These are phyloP conservation scores for Entomortierella lignicola DNA, from an alignment of 192 early-diverging fungal genomes.

Conservation along the genomic window DNA sequence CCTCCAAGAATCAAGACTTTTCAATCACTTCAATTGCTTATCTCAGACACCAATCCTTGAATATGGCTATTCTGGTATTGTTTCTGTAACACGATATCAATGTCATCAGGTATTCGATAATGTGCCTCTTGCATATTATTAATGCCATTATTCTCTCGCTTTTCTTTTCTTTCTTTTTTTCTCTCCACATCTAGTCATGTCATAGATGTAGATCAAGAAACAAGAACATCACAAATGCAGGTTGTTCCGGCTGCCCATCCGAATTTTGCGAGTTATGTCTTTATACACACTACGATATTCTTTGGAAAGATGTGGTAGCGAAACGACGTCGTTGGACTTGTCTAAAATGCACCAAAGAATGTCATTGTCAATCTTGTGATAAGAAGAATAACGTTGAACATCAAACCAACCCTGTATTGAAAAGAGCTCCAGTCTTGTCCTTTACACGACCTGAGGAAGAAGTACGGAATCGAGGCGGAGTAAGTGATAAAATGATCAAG, in stretches of 20 bases:
- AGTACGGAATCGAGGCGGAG: constrained; percentile 21
- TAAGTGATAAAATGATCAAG: constrained; percentile 2
- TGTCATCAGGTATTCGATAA: too few relatives aligned
- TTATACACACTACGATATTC: constrained; percentile 2
- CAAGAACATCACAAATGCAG: background rate
- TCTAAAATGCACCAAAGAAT: constrained; percentile 4
- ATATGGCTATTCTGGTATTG: background rate
- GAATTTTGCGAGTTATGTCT: constrained; percentile 32
- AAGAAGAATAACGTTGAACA: background rate
- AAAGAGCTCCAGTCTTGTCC: background rate
- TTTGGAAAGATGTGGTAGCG: constrained; percentile 11
- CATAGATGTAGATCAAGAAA: constrained; percentile 13
- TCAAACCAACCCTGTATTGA: too few relatives aligned
- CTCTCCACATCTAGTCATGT: constrained; percentile 5
- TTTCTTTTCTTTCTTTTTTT: background rate
- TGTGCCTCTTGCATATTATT: too few relatives aligned
- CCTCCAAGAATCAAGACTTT: background rate
- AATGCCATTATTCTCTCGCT: background rate
- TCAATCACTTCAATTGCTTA: constrained; percentile 28
- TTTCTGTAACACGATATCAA: too few relatives aligned
- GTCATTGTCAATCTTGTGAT: constrained; percentile 10
- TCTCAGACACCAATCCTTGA: background rate
- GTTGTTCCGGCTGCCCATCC: constrained; percentile 2
- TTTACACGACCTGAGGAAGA: constrained; percentile 36
- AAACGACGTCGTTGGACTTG: constrained; percentile 16